A percentile compares a stretch with the other conserved stretches of the same genome.
Conservation (phyloP, 257 asterid species). For the Plantago ovata region DNA sequence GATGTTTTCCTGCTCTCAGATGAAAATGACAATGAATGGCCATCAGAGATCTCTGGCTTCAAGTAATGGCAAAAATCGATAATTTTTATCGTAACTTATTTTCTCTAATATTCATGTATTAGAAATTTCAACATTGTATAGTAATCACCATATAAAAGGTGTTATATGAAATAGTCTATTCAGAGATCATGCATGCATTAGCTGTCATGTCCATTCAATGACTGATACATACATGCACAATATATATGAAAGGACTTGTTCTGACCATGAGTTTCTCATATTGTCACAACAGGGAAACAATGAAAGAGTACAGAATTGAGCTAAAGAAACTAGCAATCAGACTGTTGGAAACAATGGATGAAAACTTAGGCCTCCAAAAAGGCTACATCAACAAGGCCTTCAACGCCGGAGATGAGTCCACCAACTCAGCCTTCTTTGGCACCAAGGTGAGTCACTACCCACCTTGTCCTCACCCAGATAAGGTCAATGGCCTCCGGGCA, state of each 20-base stretch:
- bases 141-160: too few species aligned
- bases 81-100: not conserved
- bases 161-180: too few species aligned
- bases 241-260: not conserved
- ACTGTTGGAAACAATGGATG: conserved; percentile 72
- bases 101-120: not conserved
- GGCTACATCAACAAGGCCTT: conserved; percentile 72
- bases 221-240: conserved; percentile 7
- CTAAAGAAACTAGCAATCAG: conserved; percentile 54
- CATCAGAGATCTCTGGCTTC: conserved; percentile 46
- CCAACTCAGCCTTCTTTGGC: conserved; percentile 56
- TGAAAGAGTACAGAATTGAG: conserved; percentile 60
- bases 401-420: conserved; percentile 37
- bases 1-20: conserved; percentile 80
- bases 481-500: conserved; percentile 67
- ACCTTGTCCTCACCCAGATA: conserved; percentile 71
- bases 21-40: conserved; percentile 59
- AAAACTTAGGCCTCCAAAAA: conserved; percentile 56
- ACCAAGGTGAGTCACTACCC: conserved; percentile 95
- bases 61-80: conserved; percentile 29
- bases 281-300: conserved; percentile 53
- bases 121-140: not conserved
- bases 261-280: conserved; percentile 2
- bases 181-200: conserved; percentile 26
- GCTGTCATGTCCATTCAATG: not conserved